Percentiles rank a stretch among this genome's conserved stretches.
Evolutionary conservation across 2,329 filamentous ascomycete genomes (phyloP).

Genomic region (Alternaria triticina): DNA sequence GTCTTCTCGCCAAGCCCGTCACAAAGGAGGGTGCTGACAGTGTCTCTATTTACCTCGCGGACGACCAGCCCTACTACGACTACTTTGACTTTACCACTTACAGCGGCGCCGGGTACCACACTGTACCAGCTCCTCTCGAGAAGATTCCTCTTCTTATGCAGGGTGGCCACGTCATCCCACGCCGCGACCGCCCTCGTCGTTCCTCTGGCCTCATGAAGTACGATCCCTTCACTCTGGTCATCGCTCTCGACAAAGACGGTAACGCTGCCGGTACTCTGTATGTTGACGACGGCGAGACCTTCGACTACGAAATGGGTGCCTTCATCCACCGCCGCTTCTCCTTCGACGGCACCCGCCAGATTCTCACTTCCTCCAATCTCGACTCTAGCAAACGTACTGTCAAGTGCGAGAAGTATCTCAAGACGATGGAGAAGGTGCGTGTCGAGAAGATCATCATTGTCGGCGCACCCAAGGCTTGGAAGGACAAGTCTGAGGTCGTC

Average conservation of each 20-base stretch:
- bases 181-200: conserved; percentile 84
- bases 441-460: conserved; percentile 87
- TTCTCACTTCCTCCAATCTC: conserved; percentile 69
- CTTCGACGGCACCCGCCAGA: conserved; percentile 62
- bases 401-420: conserved; percentile 75
- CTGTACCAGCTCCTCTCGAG: conserved; percentile 78
- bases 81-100: conserved; percentile 88
- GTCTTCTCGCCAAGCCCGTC: conserved; percentile 91
- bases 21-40: conserved; percentile 75
- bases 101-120: conserved; percentile 74
- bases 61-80: conserved; percentile 90
- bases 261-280: conserved; percentile 85
- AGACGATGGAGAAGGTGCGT: conserved; percentile 76
- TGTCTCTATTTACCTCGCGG: conserved; percentile 84
- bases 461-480: conserved; percentile 77
- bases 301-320: conserved; percentile 82
- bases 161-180: conserved; percentile 88
- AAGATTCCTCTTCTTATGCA: conserved; percentile 91
- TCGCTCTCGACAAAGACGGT: conserved; percentile 71
- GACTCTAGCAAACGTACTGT: conserved; percentile 58
- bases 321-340: conserved; percentile 86
- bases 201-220: conserved; percentile 89
- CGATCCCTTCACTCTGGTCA: conserved; percentile 92
- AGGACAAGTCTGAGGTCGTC: conserved; percentile 66
- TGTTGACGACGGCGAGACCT: conserved; percentile 91